phyloP scores from a whole-genome alignment of 306 rosid genomes.

The Glycine soja region DNA sequence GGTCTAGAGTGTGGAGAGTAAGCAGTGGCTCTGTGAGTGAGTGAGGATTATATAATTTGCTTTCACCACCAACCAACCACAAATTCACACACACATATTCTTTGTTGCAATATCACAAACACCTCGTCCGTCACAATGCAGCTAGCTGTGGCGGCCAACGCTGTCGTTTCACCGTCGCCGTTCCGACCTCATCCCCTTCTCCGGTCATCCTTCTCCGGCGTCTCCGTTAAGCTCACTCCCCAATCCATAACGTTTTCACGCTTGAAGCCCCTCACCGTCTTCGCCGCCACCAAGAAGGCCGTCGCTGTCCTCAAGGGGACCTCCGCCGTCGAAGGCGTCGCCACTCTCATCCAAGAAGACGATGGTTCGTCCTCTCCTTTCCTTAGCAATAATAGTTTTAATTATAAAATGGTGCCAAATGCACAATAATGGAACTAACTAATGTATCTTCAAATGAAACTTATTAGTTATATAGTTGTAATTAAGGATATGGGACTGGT shows the following conservation, averaged over 20 bases:
- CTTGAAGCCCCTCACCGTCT: conserved; percentile 60
- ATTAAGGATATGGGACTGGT: not conserved
- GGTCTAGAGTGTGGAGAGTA: not conserved
- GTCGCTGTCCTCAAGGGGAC: conserved; percentile 84
- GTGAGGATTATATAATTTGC: not conserved
- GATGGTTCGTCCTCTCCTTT: conserved; percentile 50
- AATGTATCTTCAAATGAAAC: not conserved
- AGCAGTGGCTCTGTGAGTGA: not conserved
- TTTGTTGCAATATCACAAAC: conserved; percentile 48
- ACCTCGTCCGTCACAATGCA: conserved; percentile 49
- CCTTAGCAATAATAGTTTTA: not conserved
- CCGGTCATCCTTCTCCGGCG: conserved; percentile 66
- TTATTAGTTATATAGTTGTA: not conserved
- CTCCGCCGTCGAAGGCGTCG: conserved; percentile 79
- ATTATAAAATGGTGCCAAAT: too few relatives aligned
- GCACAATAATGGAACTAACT: not conserved
- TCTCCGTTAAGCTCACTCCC: conserved; percentile 57
- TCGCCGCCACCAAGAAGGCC: conserved; percentile 76
- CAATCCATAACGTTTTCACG: conserved; percentile 47
- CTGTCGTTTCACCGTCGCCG: conserved; percentile 51
- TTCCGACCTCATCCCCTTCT: conserved; percentile 42
- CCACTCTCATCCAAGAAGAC: conserved; percentile 67
- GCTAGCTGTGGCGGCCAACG: conserved; percentile 65
- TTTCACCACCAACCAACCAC: conserved; percentile 2
- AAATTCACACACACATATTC: conserved; percentile 5